These are phyloP conservation scores for Dichotomopilus funicola DNA, from an alignment of 2,329 filamentous ascomycete species.

Conservation along the genomic window DNA sequence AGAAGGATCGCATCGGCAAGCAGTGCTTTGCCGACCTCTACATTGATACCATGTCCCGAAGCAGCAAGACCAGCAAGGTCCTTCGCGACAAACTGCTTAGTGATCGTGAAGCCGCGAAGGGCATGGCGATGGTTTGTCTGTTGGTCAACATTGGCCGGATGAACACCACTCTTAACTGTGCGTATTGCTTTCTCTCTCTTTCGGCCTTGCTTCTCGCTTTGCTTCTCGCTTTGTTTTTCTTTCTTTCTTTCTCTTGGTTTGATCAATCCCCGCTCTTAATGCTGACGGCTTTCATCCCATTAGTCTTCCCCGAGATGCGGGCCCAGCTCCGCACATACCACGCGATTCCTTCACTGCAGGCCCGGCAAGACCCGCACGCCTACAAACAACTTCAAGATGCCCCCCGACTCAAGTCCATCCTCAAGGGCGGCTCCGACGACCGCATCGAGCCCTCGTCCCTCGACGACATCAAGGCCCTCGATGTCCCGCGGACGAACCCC, in stretches of 20 bases:
- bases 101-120: conserved; percentile 85
- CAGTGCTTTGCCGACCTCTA: conserved; percentile 92
- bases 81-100: conserved; percentile 92
- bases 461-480: conserved; percentile 66
- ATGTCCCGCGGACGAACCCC: conserved; percentile 76
- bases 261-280: background rate
- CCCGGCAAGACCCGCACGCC: conserved; percentile 86
- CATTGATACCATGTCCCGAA: conserved; percentile 96
- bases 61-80: conserved; percentile 98
- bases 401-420: conserved; percentile 88
- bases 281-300: conserved; percentile 23
- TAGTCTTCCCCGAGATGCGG: conserved; percentile 99
- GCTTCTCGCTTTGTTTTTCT: background rate
- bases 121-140: conserved; percentile 99
- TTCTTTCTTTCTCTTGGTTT: background rate
- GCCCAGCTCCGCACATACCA: conserved; percentile 96
- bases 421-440: conserved; percentile 95
- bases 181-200: conserved; percentile 27
- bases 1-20: conserved; percentile 51
- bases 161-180: conserved; percentile 98
- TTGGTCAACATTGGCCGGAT: conserved; percentile 95
- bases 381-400: conserved; percentile 99
- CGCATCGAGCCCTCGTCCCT: conserved; percentile 74
- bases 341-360: conserved; percentile 92
- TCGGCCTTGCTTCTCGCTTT: too few species aligned